Evolutionary conservation across 768 basidiomycete species (phyloP), one percentile per base, ranked within the genome.

Genomic region (Flagelloscypha sp.): DNA sequence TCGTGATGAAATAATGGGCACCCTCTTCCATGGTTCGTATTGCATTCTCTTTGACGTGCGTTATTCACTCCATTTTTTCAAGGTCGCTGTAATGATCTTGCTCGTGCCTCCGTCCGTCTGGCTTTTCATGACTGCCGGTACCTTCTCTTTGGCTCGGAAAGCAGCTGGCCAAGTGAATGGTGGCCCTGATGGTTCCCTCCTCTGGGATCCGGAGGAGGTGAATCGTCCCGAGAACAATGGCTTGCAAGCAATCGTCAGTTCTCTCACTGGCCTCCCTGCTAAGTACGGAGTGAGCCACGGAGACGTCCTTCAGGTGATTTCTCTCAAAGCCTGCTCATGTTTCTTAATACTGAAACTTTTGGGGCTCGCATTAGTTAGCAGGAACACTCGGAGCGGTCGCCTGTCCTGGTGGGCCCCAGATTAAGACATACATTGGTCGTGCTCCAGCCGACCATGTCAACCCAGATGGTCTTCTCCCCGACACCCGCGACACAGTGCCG

Each of bases 81-180:
- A 44, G 45, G 45, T 13, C 19, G 43, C 19, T 47, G 45, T 17
- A 35, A 30, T 7, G 45, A 47, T 18, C 29, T 32, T 0, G 21
- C 45, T 12, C 40, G 45, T 5, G 39, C 32, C 1, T 18, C 45
- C 8, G 37, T 47, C 6, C 34, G 45, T 2, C 13, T 47, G 3
- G 38, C 45, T 9, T 47, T 47, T 30, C 45, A 47, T 31, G 45
- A 47, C 35, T n/a, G 19, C 13, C 41, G 44, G 41, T 5, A 37
- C 44, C 10, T 45, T 41, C 27, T 45, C 44, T 3, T 7, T 23
- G 6, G 30, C 15, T 5, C 13, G 41, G 2, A 3, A 22, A 27
- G 29, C 3, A 2, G 20, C 30, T 8, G 44, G 44, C 1, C 25
- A 30, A 11, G 36, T 41, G 1, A 45, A 30, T 30, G 44, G 44